A percentile compares a stretch with the other conserved stretches of the same genome.
phyloP scores from a whole-genome alignment of 805 yeast species.

The Dipodascus albidus region DNA sequence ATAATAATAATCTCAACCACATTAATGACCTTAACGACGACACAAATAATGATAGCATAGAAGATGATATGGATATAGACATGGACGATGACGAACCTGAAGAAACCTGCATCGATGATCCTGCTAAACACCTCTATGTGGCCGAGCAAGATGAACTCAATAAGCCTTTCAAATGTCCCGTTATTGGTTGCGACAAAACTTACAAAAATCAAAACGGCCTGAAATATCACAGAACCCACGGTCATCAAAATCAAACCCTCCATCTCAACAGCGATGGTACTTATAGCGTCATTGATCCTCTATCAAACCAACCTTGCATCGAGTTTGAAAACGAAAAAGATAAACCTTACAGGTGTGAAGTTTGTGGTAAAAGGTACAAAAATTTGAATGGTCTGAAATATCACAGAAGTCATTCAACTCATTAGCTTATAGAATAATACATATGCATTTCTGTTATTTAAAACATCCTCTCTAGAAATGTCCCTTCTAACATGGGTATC shows the following conservation, averaged over 20 bases:
- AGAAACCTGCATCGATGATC: constrained; percentile 80
- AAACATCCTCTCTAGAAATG: constrained; percentile 28
- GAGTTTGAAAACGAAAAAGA: constrained; percentile 85
- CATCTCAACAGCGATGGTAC: constrained; percentile 91
- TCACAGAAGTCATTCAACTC: constrained; percentile 97
- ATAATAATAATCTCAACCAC: not conserved
- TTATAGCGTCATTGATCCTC: constrained; percentile 81
- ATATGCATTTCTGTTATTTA: constrained; percentile 66
- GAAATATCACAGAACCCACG: constrained; percentile 90
- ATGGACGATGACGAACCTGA: constrained; percentile 36
- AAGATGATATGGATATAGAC: not conserved
- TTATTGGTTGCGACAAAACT: constrained; percentile 94
- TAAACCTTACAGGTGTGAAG: constrained; percentile 96
- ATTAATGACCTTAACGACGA: not conserved
- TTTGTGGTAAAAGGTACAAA: constrained; percentile 94
- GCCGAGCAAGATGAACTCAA: constrained; percentile 76
- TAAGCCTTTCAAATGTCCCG: constrained; percentile 95
- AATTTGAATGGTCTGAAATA: constrained; percentile 92
- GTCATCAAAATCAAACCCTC: constrained; percentile 91
- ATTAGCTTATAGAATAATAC: constrained; percentile 64
- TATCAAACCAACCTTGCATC: not conserved
- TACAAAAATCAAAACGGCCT: constrained; percentile 98
- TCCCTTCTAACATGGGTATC: constrained; percentile 53
- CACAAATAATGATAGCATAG: not conserved
- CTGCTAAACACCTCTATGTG: constrained; percentile 87